These are phyloP conservation scores for Furculomyces boomerangus DNA, from an alignment of 371 early-diverging fungal genomes.

Conservation along the genomic window DNA sequence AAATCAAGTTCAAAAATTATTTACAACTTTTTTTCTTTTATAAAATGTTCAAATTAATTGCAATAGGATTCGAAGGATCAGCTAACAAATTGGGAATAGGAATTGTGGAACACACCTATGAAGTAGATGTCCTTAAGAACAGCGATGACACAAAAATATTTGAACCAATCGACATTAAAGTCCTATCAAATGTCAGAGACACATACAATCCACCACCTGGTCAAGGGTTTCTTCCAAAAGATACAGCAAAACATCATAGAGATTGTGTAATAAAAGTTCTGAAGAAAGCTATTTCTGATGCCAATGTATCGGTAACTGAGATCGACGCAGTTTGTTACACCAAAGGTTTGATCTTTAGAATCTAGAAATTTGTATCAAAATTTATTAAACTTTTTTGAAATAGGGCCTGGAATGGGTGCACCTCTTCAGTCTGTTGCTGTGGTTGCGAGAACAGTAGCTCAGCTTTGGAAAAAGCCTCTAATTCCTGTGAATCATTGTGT, in stretches of 20 bases:
- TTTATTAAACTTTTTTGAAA: conserved; percentile 15
- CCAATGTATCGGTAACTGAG: conserved; percentile 51
- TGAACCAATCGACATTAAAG: conserved; percentile 26
- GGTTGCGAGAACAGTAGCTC: conserved; percentile 87
- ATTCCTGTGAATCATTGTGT: conserved; percentile 99
- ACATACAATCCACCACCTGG: conserved; percentile 98
- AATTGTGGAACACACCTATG: conserved; percentile 64
- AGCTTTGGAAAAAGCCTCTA: conserved; percentile 84
- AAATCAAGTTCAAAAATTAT: too few relatives aligned
- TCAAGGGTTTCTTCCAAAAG: conserved; percentile 91
- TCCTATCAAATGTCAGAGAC: conserved; percentile 82
- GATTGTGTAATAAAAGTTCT: conserved; percentile 60
- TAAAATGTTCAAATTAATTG: conserved; percentile 21
- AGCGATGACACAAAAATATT: conserved; percentile 8
- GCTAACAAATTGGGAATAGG: conserved; percentile 99
- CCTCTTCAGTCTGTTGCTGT: conserved; percentile 84
- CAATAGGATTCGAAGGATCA: conserved; percentile 87
- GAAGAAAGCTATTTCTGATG: conserved; percentile 58
- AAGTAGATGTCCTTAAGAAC: not conserved
- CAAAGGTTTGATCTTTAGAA: conserved; percentile 35
- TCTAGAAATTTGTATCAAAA: not conserved
- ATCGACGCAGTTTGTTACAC: conserved; percentile 95
- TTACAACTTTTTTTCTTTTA: too few relatives aligned
- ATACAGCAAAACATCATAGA: conserved; percentile 95
- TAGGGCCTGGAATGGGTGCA: conserved; percentile 96